phyloP scores from a whole-genome alignment of 768 basidiomycete species.

The Pleurotus tuber-regium region DNA sequence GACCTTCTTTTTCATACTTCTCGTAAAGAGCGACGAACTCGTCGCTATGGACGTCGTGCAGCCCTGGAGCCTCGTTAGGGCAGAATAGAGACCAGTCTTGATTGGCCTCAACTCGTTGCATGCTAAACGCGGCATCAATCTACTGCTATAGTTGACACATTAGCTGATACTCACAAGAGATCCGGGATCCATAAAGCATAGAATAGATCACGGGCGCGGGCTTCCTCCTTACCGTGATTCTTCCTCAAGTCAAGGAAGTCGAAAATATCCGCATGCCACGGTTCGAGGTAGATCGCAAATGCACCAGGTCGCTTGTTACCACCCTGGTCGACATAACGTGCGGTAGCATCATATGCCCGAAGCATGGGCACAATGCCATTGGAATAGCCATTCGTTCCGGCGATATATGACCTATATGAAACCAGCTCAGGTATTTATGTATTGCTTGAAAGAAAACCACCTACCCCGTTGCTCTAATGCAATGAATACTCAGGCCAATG shows the following conservation, averaged over 20 bases:
- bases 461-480: conserved; percentile 92
- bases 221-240: conserved; percentile 99
- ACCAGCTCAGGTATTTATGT: no score
- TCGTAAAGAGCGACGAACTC: conserved; percentile 88
- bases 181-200: conserved; percentile 98
- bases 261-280: conserved; percentile 97
- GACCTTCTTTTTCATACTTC: conserved; percentile 88
- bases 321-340: conserved; percentile 98
- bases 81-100: conserved; percentile 96
- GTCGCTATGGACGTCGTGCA: conserved; percentile 84
- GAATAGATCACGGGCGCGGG: conserved; percentile 94
- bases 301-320: conserved; percentile 99
- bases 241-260: conserved; percentile 97
- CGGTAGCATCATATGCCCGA: conserved; percentile 95
- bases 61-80: conserved; percentile 90
- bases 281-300: conserved; percentile 97
- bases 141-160: neutral
- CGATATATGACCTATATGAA: conserved; percentile 93
- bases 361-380: conserved; percentile 99
- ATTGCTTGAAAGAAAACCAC: conserved; percentile 21
- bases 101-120: conserved; percentile 93
- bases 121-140: conserved; percentile 43
- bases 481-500: conserved; percentile 94
- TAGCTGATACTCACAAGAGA: conserved; percentile 67
- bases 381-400: conserved; percentile 98